These are phyloP conservation scores for Tricholomella constricta DNA, from an alignment of 768 basidiomycete species.

Conservation along the genomic window DNA sequence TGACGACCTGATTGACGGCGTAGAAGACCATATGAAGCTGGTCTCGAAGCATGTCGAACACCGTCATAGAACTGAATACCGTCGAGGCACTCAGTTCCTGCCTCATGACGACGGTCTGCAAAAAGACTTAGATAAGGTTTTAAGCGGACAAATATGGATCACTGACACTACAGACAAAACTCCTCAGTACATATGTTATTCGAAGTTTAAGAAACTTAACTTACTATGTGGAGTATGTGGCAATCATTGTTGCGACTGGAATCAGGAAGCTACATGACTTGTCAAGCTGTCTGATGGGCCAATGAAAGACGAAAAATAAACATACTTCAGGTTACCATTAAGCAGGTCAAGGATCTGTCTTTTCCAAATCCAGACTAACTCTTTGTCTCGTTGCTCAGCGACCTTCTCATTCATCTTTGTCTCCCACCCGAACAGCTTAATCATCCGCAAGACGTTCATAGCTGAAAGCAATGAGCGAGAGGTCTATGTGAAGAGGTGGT, in stretches of 20 bases:
- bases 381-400: conserved; percentile 58
- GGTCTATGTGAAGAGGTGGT: conserved; percentile 12
- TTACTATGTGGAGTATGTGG: conserved; percentile 63
- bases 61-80: conserved; percentile 56
- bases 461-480: conserved; percentile 33
- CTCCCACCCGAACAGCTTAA: conserved; percentile 75
- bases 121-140: conserved; percentile 3
- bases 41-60: conserved; percentile 62
- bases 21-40: conserved; percentile 45
- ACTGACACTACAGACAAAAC: conserved; percentile 12
- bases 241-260: conserved; percentile 66
- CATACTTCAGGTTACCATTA: conserved; percentile 46
- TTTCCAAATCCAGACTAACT: conserved; percentile 57
- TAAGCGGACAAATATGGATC: neutral
- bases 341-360: conserved; percentile 51
- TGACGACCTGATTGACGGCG: conserved; percentile 22
- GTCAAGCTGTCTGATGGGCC: neutral
- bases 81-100: conserved; percentile 41
- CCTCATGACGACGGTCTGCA: conserved; percentile 41
- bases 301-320: conserved; percentile 4
- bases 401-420: conserved; percentile 55
- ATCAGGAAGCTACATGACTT: conserved; percentile 47
- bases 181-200: neutral
- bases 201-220: conserved; percentile 19
- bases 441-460: conserved; percentile 61